Base-by-base conservation (phyloP, 2,329 filamentous ascomycete species). In the Exophiala sp. region DNA sequence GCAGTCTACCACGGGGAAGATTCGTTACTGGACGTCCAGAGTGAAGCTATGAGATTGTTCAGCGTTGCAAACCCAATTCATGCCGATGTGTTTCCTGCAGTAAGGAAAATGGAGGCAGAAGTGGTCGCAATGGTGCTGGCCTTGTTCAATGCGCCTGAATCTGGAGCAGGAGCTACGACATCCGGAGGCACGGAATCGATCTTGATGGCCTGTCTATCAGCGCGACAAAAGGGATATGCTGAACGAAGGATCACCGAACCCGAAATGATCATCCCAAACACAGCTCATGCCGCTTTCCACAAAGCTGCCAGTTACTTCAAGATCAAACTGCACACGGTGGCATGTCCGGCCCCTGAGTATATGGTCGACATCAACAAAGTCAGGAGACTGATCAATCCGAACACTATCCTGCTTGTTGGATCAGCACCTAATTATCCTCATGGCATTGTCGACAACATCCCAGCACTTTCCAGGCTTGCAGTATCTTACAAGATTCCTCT, bases 31-130 rank as follows among this genome's bases (percentile, higher is more conserved):
- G 83, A 87, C 66, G 77, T 99, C 36, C 94, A 99, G 75, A 88
- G 89, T 5, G 89, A 96, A 69, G 92, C 94, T 0, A 97, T 92
- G 78, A 88, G 88, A 61, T 88, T 88, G 71, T 99, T 99, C 70
- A 92, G 91, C 47, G 94, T 99, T 29, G 83, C 91, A 36, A 99
- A 99, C 71, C 94, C 94, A 2, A 94, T 99, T 63, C 94, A 99
- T 71, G 94, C 94, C 5, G 94, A 99, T 73, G 92, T 99, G 40
- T 99, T 99, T 74, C 94, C 94, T 12, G 94, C 92, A 24, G 91
- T 99, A 48, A 81, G 94, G 65, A 99, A 99, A 82, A 99, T 99
- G 94, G 94, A 99, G 77, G 92, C 94, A 41, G 94, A 99, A 75
- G 78, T 99, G 58, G 94, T 99, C 48, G 88, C 91, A 62, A 99